These are phyloP conservation scores for Priceomyces castillae DNA, from an alignment of 805 yeast species.

Conservation along the genomic window DNA sequence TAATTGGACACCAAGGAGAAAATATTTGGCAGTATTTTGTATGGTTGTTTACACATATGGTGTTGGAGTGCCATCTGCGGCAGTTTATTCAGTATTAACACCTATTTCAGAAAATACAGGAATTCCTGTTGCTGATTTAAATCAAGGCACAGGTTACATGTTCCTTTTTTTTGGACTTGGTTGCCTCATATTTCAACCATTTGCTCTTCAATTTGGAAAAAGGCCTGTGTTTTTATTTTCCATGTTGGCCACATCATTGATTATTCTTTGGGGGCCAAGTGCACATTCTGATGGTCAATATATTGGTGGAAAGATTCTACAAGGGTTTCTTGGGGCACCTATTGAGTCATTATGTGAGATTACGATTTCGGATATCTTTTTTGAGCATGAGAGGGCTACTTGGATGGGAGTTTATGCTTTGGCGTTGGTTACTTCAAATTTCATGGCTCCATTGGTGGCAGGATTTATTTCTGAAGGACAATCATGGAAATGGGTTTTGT, in stretches of 20 bases:
- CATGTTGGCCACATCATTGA: conserved; percentile 1
- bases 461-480: conserved; percentile 23
- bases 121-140: conserved; percentile 9
- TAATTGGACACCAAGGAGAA: conserved; percentile 55
- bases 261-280: conserved; percentile 10
- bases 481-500: conserved; percentile 31
- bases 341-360: conserved; percentile 51
- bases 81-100: conserved; percentile 16
- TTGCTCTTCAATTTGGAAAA: conserved; percentile 49
- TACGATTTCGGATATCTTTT: conserved; percentile 48
- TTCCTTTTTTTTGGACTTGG: conserved; percentile 22
- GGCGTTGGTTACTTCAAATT: conserved; percentile 5
- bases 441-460: conserved; percentile 27
- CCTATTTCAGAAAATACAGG: conserved; percentile 12
- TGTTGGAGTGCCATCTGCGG: conserved; percentile 15
- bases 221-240: conserved; percentile 42
- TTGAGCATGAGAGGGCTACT: conserved; percentile 46
- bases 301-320: conserved; percentile 31
- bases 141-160: conserved; percentile 4
- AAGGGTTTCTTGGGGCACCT: conserved; percentile 33
- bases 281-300: conserved; percentile 21
- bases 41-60: conserved; percentile 15
- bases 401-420: conserved; percentile 4
- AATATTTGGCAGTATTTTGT: conserved; percentile 33
- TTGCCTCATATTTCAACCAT: conserved; percentile 50